phyloP scores from a whole-genome alignment of 495 filamentous ascomycete species.

The Penicillium paradoxum region DNA sequence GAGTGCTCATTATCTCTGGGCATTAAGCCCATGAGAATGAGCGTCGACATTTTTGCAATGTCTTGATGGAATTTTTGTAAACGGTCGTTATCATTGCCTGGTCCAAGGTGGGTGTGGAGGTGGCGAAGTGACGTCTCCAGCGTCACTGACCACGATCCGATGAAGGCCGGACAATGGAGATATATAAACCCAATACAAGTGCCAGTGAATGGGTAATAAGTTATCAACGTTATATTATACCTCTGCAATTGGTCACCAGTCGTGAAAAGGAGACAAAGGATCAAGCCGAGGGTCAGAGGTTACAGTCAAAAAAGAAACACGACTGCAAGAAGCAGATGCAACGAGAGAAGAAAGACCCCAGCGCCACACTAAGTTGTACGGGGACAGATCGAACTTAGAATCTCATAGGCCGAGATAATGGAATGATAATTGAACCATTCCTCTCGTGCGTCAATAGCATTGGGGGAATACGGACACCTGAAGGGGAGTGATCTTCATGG shows the following conservation, averaged over 20 bases:
- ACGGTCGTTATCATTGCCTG: neutral
- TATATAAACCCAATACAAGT: neutral
- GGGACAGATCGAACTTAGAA: conserved; percentile 18
- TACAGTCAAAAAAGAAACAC: conserved; percentile 3
- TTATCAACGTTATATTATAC: neutral
- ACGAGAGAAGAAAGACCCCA: neutral
- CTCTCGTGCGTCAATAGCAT: conserved; percentile 2
- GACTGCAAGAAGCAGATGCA: neutral
- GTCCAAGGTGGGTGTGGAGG: neutral
- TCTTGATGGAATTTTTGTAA: neutral
- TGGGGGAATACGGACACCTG: neutral
- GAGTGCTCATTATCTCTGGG: conserved; percentile 9
- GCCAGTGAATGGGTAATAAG: too few species aligned
- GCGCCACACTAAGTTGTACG: neutral
- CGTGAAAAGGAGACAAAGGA: conserved; percentile 4
- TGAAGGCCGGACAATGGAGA: neutral
- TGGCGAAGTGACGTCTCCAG: neutral
- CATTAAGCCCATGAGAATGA: conserved; percentile 20
- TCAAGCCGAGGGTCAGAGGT: neutral
- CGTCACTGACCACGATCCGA: neutral
- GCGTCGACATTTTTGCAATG: conserved; percentile 21
- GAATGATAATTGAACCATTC: neutral
- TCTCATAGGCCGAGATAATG: conserved; percentile 5
- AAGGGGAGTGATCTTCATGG: neutral
- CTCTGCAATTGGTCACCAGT: neutral